These are phyloP conservation scores for Fusarium begoniae DNA, from an alignment of 2,329 filamentous ascomycete species.

Conservation along the genomic window DNA sequence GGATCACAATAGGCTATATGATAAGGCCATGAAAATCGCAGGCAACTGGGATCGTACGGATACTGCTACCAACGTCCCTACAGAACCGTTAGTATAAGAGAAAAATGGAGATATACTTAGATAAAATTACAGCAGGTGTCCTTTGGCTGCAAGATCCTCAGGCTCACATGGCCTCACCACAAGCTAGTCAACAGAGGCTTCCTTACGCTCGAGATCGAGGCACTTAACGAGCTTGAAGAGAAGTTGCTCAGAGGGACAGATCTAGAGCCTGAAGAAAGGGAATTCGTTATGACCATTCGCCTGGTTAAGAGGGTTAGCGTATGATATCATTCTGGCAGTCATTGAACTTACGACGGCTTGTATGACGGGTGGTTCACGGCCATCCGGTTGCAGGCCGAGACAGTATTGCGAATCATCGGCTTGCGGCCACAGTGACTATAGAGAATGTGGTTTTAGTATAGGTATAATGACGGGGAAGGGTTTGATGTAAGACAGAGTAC, in stretches of 20 bases:
- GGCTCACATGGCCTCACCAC: too few species aligned
- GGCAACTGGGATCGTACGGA: too few species aligned
- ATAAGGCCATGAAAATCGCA: background rate
- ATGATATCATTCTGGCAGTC: background rate
- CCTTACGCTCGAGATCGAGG: too few species aligned
- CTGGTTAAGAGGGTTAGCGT: background rate
- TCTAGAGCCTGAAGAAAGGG: background rate
- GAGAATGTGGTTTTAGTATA: background rate
- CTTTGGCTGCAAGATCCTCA: background rate
- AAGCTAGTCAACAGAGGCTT: too few species aligned
- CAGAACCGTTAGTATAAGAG: background rate
- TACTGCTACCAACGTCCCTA: fast-evolving
- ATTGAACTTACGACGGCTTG: background rate
- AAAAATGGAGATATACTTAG: background rate
- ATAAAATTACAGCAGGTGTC: background rate
- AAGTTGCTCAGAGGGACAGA: background rate
- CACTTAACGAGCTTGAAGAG: background rate
- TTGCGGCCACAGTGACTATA: too few species aligned
- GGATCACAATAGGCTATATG: too few species aligned
- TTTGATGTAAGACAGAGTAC: background rate
- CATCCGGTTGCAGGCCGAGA: background rate
- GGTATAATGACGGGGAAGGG: background rate
- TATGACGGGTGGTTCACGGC: background rate
- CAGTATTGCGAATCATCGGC: too few species aligned
- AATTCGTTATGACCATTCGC: background rate